phyloP scores from a whole-genome alignment of 2,329 filamentous ascomycete species.

The Cucurbitaria berberidis region DNA sequence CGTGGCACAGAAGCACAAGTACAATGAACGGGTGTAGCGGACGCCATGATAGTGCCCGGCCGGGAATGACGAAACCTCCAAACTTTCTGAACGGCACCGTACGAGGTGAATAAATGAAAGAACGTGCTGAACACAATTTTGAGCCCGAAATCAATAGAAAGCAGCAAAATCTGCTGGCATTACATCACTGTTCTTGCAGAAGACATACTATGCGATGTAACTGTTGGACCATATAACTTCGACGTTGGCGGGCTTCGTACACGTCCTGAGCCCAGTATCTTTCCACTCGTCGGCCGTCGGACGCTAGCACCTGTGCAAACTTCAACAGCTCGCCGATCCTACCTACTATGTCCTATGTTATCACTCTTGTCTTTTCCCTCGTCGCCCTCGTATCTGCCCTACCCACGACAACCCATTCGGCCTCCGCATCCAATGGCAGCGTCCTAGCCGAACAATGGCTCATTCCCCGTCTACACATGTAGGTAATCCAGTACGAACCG shows the following conservation, averaged over 20 bases:
- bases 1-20: not conserved
- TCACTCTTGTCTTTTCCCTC: not conserved
- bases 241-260: not conserved
- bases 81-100: not conserved
- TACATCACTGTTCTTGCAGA: not conserved
- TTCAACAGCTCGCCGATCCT: not conserved
- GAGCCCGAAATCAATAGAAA: not conserved
- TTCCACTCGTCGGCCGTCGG: not conserved
- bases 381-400: not conserved
- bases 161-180: not conserved
- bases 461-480: slow-evolving; percentile 15
- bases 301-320: not conserved
- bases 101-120: not conserved
- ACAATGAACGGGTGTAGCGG: not conserved
- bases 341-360: not conserved
- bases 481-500: not conserved
- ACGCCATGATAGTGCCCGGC: not conserved
- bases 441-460: slow-evolving; percentile 17
- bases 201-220: not conserved
- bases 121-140: not conserved
- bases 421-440: not conserved
- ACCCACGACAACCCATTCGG: not conserved
- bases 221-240: not conserved
- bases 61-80: not conserved
- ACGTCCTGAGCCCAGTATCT: not conserved